Evolutionary conservation across 2,329 filamentous ascomycete species (phyloP), one percentile per base, ranked within the genome.

Genomic region (Polychaeton citri): DNA sequence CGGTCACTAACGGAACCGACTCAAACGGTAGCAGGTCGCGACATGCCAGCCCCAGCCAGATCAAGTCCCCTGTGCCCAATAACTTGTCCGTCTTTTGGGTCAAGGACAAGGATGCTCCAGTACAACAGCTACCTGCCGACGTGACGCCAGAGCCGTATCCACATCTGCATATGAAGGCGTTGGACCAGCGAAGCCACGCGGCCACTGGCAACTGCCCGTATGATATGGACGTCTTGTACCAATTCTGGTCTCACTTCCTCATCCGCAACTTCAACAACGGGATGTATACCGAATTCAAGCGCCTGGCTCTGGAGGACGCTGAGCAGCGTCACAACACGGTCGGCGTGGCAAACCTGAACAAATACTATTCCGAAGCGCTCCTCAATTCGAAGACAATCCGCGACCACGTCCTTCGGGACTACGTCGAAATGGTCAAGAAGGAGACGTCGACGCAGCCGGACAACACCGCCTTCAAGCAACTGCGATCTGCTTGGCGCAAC

Each of bases 281-380:
- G 52, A 81, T 87, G 74, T 86, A 86, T 61, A 65, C 73, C 52
- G 80, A 86, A 55, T 85, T 86, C 61, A 73, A 74, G 44, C 63
- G 65, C 49, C 67, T 72, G 54, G 80, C 81, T 37, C 61, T 78
- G 42, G 73, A 78, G 52, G 81, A 86, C 58, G 64, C 69, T 37
- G 55, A 59, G 38, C 57, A 67, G 43, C 64, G 64, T 49, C 60
- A 61, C 49, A 66, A 66, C 40, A 62, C 63, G 40, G 62, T 62
- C 43, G 80, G 80, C 33, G 62, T 81, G 51, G 66, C 66, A 39
- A 71, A 71, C 53, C 63, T 85, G 37, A 62, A 81, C 47, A 69
- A 71, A 32, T 83, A 77, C 56, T 82, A 82, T 55, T 68, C 69
- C 51, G 64, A 68, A 48, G 65, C 68, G 44, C 61, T 78, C 38